phyloP scores from a whole-genome alignment of 129 eudicot species.

The Artemisia tridentata region DNA sequence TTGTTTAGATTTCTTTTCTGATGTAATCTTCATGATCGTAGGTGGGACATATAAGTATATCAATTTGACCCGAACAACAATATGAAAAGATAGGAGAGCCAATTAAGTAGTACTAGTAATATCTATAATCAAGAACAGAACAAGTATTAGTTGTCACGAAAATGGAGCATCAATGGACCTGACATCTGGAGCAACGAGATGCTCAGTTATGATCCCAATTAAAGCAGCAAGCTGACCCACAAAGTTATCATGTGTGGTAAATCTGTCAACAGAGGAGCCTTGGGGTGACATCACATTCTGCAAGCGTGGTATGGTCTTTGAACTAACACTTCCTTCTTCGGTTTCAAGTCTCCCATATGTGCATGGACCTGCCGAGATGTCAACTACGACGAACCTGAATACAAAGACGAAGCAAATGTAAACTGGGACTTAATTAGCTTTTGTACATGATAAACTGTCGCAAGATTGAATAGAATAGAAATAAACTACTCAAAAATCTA shows the following conservation, averaged over 20 bases:
- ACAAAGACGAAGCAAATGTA: slow-evolving; percentile 13
- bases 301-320: slow-evolving; percentile 86
- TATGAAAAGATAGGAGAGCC: neutral
- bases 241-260: slow-evolving; percentile 60
- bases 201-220: slow-evolving; percentile 79
- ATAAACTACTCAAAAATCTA: slow-evolving; percentile 13
- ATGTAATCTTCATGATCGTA: slow-evolving; percentile 6
- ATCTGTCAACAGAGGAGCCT: slow-evolving; percentile 39
- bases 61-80: neutral
- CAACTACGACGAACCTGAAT: slow-evolving; percentile 78
- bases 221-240: slow-evolving; percentile 87
- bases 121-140: slow-evolving; percentile 8
- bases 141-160: slow-evolving; percentile 7
- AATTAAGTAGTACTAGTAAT: slow-evolving; percentile 2
- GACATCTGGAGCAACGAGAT: slow-evolving; percentile 96
- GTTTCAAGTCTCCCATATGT: slow-evolving; percentile 98
- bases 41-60: neutral
- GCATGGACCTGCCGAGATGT: slow-evolving; percentile 97
- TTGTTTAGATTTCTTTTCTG: neutral
- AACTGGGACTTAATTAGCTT: neutral
- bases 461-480: slow-evolving; percentile 10
- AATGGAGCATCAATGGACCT: slow-evolving; percentile 43
- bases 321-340: slow-evolving; percentile 95
- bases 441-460: slow-evolving; percentile 12
- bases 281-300: slow-evolving; percentile 54